Evolutionary conservation across 2,329 filamentous ascomycete species (phyloP).

Genomic region (Myriosclerotinia duriaeana): DNA sequence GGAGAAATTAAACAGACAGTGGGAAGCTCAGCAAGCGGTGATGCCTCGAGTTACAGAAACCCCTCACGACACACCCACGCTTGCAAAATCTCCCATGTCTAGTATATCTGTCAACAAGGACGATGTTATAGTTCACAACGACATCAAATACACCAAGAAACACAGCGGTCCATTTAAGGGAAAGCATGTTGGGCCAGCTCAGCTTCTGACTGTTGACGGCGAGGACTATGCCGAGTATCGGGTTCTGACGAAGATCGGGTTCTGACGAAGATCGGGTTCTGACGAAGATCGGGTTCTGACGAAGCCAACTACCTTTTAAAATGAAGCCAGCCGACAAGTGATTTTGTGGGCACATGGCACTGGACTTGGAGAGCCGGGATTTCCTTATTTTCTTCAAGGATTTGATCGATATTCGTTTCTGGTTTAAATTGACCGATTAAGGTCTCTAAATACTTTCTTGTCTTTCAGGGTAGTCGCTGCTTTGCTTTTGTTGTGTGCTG

Average conservation of each 20-base stretch:
- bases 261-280: too few relatives aligned
- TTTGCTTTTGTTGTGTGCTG: too few relatives aligned
- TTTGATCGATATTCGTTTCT: neutral
- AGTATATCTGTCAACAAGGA: slow-evolving; percentile 46
- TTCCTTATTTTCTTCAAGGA: neutral
- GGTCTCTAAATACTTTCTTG: too few relatives aligned
- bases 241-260: slow-evolving; percentile 62
- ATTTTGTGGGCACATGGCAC: neutral
- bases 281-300: slow-evolving; percentile 63
- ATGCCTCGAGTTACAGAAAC: too few relatives aligned
- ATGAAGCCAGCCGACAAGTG: neutral
- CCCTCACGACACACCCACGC: slow-evolving; percentile 32
- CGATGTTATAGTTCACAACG: slow-evolving; percentile 56
- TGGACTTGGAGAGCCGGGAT: neutral
- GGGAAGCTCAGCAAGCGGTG: slow-evolving; percentile 28
- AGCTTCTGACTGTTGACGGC: slow-evolving; percentile 63
- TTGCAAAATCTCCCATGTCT: slow-evolving; percentile 19
- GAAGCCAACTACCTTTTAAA: slow-evolving; percentile 55
- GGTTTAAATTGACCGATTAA: neutral
- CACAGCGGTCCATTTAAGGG: slow-evolving; percentile 59
- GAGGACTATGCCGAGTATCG: slow-evolving; percentile 68
- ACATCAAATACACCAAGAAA: slow-evolving; percentile 64
- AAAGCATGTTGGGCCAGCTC: slow-evolving; percentile 60
- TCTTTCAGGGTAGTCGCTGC: too few relatives aligned
- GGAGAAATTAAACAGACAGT: slow-evolving; percentile 39